Base-by-base conservation (phyloP, 208 protist species). In the Lotmaria passim region DNA sequence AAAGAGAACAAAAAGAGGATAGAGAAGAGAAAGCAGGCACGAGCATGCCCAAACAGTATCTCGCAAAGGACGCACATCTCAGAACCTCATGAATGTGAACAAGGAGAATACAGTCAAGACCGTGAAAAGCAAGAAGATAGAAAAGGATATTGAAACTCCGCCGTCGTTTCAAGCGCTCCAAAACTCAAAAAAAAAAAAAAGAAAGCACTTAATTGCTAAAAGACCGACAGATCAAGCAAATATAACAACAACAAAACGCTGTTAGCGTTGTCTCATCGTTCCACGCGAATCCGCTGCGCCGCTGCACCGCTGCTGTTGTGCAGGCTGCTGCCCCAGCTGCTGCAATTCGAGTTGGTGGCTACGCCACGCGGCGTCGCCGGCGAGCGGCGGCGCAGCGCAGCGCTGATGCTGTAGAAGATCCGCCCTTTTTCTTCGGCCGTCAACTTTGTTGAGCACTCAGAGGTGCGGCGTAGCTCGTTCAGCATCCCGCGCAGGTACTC, bases 391-490 rank as follows among this genome's bases (percentile, higher is more conserved):
- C 69, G 69, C 48, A 75, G 53, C 21, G 60, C 69, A 0, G 69
- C 69, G 30, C 60, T 63, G 60, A 75, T 75, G 51, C 51, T 61
- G 55, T 57, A 63, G 30, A 75, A 75, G 21, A 62, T 68, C 31
- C 43, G 52, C 14, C 44, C 60, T 26, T 75, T 75, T 34, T 69
- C 60, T 44, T 62, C 69, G 11, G 69, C 41, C 4, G 59, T 75
- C 69, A 75, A 68, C 33, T 68, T 67, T 15, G 61, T 57, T 10
- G 69, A 75, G 43, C 69, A 75, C 52, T 75, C 69, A 23, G 69
- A 75, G 50, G 61, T 68, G 50, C 60, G 69, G 17, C 69, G 69
- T 30, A 75, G 60, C n/a, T 62, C 69, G 41, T 75, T 68, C 8
- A 75, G 60, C 33, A 61, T 15, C 21, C 59, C 69, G 17, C 69